These are phyloP conservation scores for Calonectria crousiana DNA, from an alignment of 2,329 filamentous ascomycete genomes.

Conservation along the genomic window DNA sequence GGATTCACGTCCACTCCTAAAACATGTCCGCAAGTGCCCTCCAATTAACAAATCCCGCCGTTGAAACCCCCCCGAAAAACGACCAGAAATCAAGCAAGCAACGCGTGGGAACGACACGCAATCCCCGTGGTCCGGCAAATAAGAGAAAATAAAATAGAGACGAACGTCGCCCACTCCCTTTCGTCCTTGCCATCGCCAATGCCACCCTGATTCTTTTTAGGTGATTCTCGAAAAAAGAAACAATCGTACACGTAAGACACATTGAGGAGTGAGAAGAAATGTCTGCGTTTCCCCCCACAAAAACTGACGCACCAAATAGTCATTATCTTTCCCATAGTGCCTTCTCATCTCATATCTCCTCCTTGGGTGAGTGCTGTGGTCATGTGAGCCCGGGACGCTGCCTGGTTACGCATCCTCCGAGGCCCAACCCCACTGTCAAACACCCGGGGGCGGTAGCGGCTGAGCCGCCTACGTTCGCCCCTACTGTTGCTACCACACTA, in stretches of 20 bases:
- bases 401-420: conserved; percentile 11
- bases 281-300: conserved; percentile 40
- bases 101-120: conserved; percentile 43
- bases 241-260: conserved; percentile 54
- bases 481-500: conserved; percentile 51
- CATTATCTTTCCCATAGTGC: conserved; percentile 47
- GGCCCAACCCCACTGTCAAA: neutral
- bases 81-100: conserved; percentile 45
- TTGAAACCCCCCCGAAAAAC: conserved; percentile 44
- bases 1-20: conserved; percentile 38
- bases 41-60: conserved; percentile 43
- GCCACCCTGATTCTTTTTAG: conserved; percentile 49
- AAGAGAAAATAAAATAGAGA: conserved; percentile 38
- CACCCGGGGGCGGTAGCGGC: conserved; percentile 3
- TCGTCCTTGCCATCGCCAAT: conserved; percentile 29
- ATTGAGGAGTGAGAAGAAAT: conserved; percentile 43
- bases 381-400: conserved; percentile 5
- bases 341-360: conserved; percentile 35
- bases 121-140: conserved; percentile 39
- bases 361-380: neutral
- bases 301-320: conserved; percentile 45
- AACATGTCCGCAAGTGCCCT: conserved; percentile 32
- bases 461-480: conserved; percentile 41
- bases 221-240: conserved; percentile 49
- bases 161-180: conserved; percentile 14